Evolutionary conservation across 768 basidiomycete genomes (phyloP).

Genomic region (Bullera alba): DNA sequence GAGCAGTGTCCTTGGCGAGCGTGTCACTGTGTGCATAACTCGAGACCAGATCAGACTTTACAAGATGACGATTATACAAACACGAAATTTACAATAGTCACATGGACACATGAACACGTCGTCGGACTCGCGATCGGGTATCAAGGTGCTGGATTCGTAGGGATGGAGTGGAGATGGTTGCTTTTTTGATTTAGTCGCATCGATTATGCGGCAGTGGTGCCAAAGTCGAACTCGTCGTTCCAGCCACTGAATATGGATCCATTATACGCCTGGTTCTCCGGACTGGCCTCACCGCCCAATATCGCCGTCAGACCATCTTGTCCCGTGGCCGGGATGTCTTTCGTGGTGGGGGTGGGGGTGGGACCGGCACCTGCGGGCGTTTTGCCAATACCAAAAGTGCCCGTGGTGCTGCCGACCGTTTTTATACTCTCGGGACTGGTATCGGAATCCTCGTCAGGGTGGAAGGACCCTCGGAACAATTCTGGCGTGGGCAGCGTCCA

Average conservation of each 20-base stretch:
- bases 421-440: conserved; percentile 26
- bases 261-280: conserved; percentile 21
- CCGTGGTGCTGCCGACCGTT: conserved; percentile 20
- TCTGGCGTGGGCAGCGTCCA: conserved; percentile 25
- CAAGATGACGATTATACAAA: too few relatives aligned
- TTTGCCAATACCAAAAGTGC: not conserved
- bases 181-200: too few relatives aligned
- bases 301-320: not conserved
- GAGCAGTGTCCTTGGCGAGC: too few relatives aligned
- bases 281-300: conserved; percentile 6
- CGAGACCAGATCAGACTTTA: too few relatives aligned
- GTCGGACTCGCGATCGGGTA: too few relatives aligned
- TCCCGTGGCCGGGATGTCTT: not conserved
- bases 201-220: not conserved
- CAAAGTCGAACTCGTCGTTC: conserved; percentile 1
- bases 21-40: too few relatives aligned
- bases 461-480: conserved; percentile 4
- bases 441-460: conserved; percentile 10
- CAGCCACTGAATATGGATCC: conserved; percentile 1
- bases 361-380: not conserved
- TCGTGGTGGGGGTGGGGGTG: not conserved
- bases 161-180: too few relatives aligned
- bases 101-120: too few relatives aligned
- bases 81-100: too few relatives aligned
- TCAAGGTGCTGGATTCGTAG: too few relatives aligned